phyloP scores from a whole-genome alignment of 345 rosid species.

The Moricandia arvensis region DNA sequence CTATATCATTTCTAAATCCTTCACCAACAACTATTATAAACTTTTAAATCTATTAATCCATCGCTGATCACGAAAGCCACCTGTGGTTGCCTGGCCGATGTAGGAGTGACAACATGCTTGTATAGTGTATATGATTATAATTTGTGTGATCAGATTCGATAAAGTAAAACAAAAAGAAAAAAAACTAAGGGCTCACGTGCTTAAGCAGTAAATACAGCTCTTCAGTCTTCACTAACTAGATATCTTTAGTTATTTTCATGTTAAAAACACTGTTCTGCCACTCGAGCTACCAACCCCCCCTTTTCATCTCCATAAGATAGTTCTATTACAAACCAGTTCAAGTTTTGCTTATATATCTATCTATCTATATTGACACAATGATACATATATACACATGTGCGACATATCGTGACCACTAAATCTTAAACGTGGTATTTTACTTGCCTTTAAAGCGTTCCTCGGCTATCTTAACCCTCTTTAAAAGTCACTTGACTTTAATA shows the following conservation, averaged over 20 bases:
- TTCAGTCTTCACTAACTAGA: constrained; percentile 23
- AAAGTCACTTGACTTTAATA: constrained; percentile 28
- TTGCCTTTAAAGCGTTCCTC: constrained; percentile 77
- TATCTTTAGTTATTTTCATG: constrained; percentile 26
- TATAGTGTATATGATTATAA: neutral
- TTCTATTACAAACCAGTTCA: constrained; percentile 22
- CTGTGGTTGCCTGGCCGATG: constrained; percentile 26
- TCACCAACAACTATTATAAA: constrained; percentile 31
- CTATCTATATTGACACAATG: neutral
- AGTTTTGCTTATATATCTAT: constrained; percentile 6
- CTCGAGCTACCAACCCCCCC: constrained; percentile 8
- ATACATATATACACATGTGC: constrained; percentile 2
- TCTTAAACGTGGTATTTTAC: constrained; percentile 41
- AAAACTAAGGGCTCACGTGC: constrained; percentile 68
- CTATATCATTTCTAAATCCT: neutral
- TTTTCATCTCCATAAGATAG: neutral
- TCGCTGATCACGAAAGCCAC: constrained; percentile 19
- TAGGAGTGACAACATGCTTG: constrained; percentile 3
- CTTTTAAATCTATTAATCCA: neutral
- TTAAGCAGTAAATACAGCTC: constrained; percentile 49
- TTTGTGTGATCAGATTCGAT: constrained; percentile 13
- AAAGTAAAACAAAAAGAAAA: constrained; percentile 32
- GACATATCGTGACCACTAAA: constrained; percentile 26
- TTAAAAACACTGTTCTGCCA: constrained; percentile 7
- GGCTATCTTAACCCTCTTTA: constrained; percentile 36